These are phyloP conservation scores for Dictyostelium firmibasis DNA, from an alignment of 78 protist genomes.

Conservation along the genomic window DNA sequence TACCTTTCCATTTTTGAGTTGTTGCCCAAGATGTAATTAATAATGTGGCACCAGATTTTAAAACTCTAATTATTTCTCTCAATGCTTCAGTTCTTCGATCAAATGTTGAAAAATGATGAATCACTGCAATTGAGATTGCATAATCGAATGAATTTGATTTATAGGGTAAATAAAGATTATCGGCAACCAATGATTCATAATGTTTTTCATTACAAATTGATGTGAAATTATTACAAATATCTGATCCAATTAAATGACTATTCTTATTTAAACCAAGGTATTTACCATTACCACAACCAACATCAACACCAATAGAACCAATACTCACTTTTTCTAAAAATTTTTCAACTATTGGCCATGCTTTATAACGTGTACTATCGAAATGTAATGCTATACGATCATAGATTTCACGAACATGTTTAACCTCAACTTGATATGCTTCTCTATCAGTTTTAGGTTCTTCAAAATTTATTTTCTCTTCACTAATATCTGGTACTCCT, in stretches of 20 bases:
- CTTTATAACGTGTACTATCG: slow-evolving; percentile 74
- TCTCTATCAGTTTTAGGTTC: slow-evolving; percentile 69
- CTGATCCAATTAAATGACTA: slow-evolving; percentile 70
- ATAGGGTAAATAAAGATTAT: slow-evolving; percentile 67
- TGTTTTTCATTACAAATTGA: slow-evolving; percentile 40
- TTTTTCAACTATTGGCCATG: slow-evolving; percentile 82
- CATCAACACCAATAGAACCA: slow-evolving; percentile 70
- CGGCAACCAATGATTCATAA: slow-evolving; percentile 56
- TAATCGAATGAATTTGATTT: slow-evolving; percentile 1
- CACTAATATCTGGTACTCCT: neutral
- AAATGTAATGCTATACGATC: slow-evolving; percentile 81
- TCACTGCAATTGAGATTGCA: slow-evolving; percentile 85
- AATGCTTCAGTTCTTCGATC: slow-evolving; percentile 77
- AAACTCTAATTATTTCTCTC: slow-evolving; percentile 62
- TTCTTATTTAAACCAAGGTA: slow-evolving; percentile 52
- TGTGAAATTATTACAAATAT: slow-evolving; percentile 72
- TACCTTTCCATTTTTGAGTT: slow-evolving; percentile 79
- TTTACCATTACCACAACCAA: slow-evolving; percentile 88
- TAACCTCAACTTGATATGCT: slow-evolving; percentile 61
- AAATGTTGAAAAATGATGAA: slow-evolving; percentile 83
- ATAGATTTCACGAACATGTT: slow-evolving; percentile 80
- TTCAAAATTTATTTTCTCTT: slow-evolving; percentile 12
- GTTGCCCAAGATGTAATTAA: slow-evolving; percentile 79
- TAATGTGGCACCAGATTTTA: slow-evolving; percentile 48
- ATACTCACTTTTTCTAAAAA: slow-evolving; percentile 9